Conservation (phyloP, 2,329 filamentous ascomycete species). For the Phialocephala subalpina region DNA sequence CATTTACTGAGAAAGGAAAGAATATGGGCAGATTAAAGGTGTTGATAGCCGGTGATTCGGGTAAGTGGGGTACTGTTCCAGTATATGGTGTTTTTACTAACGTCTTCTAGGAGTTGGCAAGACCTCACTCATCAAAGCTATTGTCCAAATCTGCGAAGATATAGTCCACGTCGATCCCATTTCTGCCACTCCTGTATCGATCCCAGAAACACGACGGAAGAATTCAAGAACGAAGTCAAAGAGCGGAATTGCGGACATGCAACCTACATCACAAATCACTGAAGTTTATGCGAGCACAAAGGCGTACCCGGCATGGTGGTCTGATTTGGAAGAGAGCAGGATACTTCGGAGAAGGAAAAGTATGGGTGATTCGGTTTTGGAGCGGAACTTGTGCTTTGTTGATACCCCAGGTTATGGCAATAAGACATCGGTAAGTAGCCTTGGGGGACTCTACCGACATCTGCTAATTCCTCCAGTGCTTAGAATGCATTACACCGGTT, state of each 20-base stretch:
- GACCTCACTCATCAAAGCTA: slow-evolving; percentile 86
- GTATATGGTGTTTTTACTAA: slow-evolving; percentile 27
- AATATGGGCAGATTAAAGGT: slow-evolving; percentile 86
- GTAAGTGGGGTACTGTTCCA: slow-evolving; percentile 52
- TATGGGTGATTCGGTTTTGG: slow-evolving; percentile 78
- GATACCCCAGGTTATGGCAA: slow-evolving; percentile 76
- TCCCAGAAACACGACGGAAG: slow-evolving; percentile 37
- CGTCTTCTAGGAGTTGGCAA: slow-evolving; percentile 76
- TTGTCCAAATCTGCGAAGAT: slow-evolving; percentile 86
- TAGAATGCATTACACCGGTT: slow-evolving; percentile 66
- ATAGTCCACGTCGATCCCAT: slow-evolving; percentile 87
- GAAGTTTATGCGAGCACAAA: slow-evolving; percentile 84
- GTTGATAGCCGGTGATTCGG: slow-evolving; percentile 81
- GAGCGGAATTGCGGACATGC: slow-evolving; percentile 34
- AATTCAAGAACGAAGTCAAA: slow-evolving; percentile 40
- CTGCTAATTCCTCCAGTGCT: slow-evolving; percentile 50
- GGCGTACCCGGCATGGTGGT: slow-evolving; percentile 91
- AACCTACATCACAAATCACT: slow-evolving; percentile 55
- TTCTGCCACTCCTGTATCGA: slow-evolving; percentile 43
- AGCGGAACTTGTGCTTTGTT: slow-evolving; percentile 93
- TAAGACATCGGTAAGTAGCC: slow-evolving; percentile 58
- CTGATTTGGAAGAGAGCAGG: slow-evolving; percentile 74
- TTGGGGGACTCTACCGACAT: slow-evolving; percentile 28
- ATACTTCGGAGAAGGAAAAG: slow-evolving; percentile 72
- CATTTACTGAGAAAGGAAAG: slow-evolving; percentile 89